Percentiles rank a stretch among this genome's conserved stretches.
Evolutionary conservation across 2,329 filamentous ascomycete species (phyloP).

Genomic region (Epichloe festucae): DNA sequence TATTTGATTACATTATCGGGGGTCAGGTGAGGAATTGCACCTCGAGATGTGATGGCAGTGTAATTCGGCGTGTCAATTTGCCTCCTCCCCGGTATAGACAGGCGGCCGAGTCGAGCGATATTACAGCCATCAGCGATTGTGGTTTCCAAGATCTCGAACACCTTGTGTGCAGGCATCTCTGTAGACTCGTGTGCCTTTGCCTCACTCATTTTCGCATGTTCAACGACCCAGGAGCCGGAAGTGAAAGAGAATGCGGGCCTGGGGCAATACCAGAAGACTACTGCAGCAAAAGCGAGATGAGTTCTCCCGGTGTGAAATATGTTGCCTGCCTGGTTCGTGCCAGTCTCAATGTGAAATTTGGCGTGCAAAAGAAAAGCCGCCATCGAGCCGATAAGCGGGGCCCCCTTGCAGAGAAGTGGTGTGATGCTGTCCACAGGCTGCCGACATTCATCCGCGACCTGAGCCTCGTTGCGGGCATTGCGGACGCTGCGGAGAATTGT

Average conservation of each 20-base stretch:
- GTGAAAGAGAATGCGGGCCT: no score
- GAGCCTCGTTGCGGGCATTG: background rate
- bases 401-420: no score
- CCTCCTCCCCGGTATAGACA: slow-evolving; percentile 49
- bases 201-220: slow-evolving; percentile 15
- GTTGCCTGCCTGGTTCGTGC: no score
- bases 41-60: slow-evolving; percentile 68
- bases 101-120: slow-evolving; percentile 51
- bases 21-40: slow-evolving; percentile 74
- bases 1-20: slow-evolving; percentile 65
- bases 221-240: background rate
- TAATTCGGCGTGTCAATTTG: slow-evolving; percentile 74
- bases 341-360: background rate
- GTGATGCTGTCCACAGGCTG: background rate
- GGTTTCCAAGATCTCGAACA: slow-evolving; percentile 36
- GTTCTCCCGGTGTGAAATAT: background rate
- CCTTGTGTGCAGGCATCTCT: slow-evolving; percentile 14
- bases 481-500: no score
- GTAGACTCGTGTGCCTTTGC: slow-evolving; percentile 9
- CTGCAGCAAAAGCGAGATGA: background rate
- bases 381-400: background rate
- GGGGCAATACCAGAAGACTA: no score
- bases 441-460: background rate
- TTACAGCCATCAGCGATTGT: slow-evolving; percentile 22
- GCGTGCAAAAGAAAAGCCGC: background rate